phyloP scores from a whole-genome alignment of 208 protist species.

The Wallacemonas rigidus region DNA sequence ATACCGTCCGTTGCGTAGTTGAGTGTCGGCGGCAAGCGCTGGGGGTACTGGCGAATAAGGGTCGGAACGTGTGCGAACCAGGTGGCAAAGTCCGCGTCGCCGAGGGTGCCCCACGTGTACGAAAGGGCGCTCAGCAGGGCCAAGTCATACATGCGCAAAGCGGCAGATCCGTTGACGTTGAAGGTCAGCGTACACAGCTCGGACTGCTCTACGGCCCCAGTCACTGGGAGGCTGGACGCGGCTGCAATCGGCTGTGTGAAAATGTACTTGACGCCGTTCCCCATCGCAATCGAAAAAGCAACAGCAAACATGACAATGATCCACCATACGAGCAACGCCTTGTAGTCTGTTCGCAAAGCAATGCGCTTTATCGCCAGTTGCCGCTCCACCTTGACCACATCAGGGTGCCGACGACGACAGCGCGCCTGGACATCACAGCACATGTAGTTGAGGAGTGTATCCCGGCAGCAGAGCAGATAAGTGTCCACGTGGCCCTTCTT shows the following conservation, averaged over 20 bases:
- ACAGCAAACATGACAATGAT: constrained; percentile 72
- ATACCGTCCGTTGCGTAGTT: constrained; percentile 69
- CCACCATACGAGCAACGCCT: constrained; percentile 83
- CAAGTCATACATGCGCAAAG: constrained; percentile 65
- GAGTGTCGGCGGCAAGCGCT: constrained; percentile 53
- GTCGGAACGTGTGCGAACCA: constrained; percentile 71
- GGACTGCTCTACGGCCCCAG: constrained; percentile 2
- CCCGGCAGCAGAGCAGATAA: constrained; percentile 82
- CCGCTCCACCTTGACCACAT: constrained; percentile 62
- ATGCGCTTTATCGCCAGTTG: constrained; percentile 52
- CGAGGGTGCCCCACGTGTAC: constrained; percentile 64
- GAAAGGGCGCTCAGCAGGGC: constrained; percentile 72
- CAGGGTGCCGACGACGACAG: constrained; percentile 80
- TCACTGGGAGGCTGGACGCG: constrained; percentile 18
- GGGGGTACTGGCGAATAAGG: constrained; percentile 63
- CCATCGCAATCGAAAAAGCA: constrained; percentile 70
- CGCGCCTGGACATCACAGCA: constrained; percentile 69
- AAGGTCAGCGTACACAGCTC: constrained; percentile 51
- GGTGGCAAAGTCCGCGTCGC: constrained; percentile 73
- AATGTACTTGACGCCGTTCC: constrained; percentile 62
- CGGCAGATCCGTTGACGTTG: constrained; percentile 55
- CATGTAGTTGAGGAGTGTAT: constrained; percentile 67
- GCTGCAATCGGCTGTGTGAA: constrained; percentile 49
- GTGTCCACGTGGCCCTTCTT: constrained; percentile 45
- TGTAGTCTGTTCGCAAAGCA: constrained; percentile 78